Percentiles rank a stretch among this genome's conserved stretches.
These are phyloP conservation scores for Trichoderma virens DNA, from an alignment of 495 filamentous ascomycete species.

Conservation along the genomic window DNA sequence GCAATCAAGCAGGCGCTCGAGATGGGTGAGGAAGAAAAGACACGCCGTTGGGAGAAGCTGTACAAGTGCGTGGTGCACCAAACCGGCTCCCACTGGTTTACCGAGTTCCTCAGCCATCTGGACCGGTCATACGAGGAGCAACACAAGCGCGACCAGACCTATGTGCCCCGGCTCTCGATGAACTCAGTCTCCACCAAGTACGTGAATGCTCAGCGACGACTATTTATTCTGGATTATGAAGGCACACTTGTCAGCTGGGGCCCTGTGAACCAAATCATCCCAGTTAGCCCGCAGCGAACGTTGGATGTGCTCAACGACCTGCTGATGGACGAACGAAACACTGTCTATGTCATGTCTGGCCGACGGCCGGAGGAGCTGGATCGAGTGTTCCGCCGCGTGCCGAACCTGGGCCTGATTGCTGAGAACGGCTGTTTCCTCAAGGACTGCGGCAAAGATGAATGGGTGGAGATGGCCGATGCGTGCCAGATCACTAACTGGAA, in stretches of 20 bases:
- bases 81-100: constrained; percentile 78
- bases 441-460: constrained; percentile 54
- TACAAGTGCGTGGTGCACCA: constrained; percentile 67
- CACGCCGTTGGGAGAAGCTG: constrained; percentile 65
- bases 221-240: constrained; percentile 89
- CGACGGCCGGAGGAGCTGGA: constrained; percentile 82
- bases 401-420: constrained; percentile 75
- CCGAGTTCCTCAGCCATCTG: constrained; percentile 58
- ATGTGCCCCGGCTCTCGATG: constrained; percentile 73
- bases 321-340: constrained; percentile 65
- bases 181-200: constrained; percentile 57
- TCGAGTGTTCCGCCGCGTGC: constrained; percentile 67
- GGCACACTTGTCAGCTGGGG: constrained; percentile 84
- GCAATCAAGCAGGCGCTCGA: constrained; percentile 75
- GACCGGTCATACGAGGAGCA: constrained; percentile 73
- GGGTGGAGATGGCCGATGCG: constrained; percentile 66
- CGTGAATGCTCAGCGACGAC: constrained; percentile 49
- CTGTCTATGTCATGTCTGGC: constrained; percentile 90
- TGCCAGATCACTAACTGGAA: constrained; percentile 67
- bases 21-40: constrained; percentile 64
- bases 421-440: constrained; percentile 90
- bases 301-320: constrained; percentile 73
- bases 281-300: constrained; percentile 69
- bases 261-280: constrained; percentile 66
- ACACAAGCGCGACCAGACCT: constrained; percentile 69